Evolutionary conservation across 2,329 filamentous ascomycete genomes (phyloP).

Genomic region (Amphichorda felina): DNA sequence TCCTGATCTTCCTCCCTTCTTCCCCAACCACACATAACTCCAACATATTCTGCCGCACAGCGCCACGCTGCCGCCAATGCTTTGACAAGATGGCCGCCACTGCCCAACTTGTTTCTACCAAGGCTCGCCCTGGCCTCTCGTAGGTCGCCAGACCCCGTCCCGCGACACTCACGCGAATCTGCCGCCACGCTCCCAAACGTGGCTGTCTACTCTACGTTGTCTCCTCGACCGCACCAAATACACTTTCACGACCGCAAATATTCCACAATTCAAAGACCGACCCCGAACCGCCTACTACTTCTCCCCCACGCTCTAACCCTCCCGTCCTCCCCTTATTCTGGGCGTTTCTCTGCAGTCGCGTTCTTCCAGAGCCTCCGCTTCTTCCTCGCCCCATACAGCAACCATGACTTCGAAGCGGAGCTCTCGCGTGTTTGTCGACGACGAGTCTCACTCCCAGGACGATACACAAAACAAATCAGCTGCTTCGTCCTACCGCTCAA

Average conservation of each 20-base stretch:
- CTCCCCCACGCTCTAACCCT: too few relatives aligned
- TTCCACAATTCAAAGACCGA: too few relatives aligned
- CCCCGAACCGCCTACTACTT: too few relatives aligned
- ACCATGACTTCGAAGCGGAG: conserved; percentile 12
- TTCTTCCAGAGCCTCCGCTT: not conserved
- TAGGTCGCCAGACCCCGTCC: not conserved
- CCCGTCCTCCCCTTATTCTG: too few relatives aligned
- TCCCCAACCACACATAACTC: not conserved
- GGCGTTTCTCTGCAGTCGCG: too few relatives aligned
- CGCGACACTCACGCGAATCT: not conserved
- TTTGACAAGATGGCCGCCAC: conserved; percentile 1
- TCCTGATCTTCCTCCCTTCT: not conserved
- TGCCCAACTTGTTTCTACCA: conserved; percentile 1
- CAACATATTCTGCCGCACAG: not conserved
- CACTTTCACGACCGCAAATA: too few relatives aligned
- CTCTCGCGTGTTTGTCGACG: conserved; percentile 10
- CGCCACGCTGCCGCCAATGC: not conserved
- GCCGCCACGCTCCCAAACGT: not conserved
- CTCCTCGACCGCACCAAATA: too few relatives aligned
- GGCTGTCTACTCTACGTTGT: not conserved
- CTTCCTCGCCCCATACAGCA: not conserved
- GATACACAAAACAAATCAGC: not conserved
- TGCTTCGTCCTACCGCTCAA: conserved; percentile 12
- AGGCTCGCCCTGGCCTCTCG: conserved; percentile 2
- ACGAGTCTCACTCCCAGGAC: conserved; percentile 5